Evolutionary conservation across 352 stramenopile species (phyloP).

Genomic region (Aphanomyces astaci): DNA sequence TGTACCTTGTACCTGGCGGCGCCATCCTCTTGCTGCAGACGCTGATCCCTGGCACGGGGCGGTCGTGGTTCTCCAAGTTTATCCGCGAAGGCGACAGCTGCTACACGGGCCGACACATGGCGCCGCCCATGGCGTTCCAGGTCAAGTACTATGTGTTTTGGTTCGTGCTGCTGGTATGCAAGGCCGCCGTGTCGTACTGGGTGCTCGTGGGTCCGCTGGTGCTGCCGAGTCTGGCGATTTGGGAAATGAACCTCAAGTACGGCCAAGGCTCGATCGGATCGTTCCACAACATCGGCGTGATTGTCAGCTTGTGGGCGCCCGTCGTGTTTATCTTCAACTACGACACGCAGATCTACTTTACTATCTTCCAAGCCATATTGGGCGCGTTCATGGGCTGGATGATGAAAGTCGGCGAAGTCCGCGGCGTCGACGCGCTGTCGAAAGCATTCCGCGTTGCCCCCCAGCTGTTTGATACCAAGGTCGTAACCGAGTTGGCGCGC

Average conservation of each 20-base stretch:
- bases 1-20: conserved; percentile 41
- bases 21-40: conserved; percentile 50
- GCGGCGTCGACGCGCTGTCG: conserved; percentile 56
- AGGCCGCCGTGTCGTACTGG: conserved; percentile 57
- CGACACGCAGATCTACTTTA: conserved; percentile 76
- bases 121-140: conserved; percentile 43
- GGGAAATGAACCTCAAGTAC: conserved; percentile 60
- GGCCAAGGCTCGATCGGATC: conserved; percentile 49
- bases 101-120: conserved; percentile 63
- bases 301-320: conserved; percentile 54
- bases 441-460: conserved; percentile 68
- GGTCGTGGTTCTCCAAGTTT: conserved; percentile 60
- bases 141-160: conserved; percentile 64
- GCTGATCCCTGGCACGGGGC: conserved; percentile 28
- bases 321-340: conserved; percentile 75
- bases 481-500: conserved; percentile 52
- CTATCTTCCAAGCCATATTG: conserved; percentile 58
- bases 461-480: conserved; percentile 71
- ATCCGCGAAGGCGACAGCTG: conserved; percentile 61
- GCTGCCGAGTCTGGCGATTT: conserved; percentile 59
- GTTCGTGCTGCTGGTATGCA: conserved; percentile 46
- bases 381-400: conserved; percentile 55
- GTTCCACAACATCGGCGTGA: conserved; percentile 66
- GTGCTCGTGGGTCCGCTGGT: conserved; percentile 56
- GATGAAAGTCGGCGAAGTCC: conserved; percentile 72